Conservation (phyloP, 2,329 filamentous ascomycete species). For the Chalara sp. region DNA sequence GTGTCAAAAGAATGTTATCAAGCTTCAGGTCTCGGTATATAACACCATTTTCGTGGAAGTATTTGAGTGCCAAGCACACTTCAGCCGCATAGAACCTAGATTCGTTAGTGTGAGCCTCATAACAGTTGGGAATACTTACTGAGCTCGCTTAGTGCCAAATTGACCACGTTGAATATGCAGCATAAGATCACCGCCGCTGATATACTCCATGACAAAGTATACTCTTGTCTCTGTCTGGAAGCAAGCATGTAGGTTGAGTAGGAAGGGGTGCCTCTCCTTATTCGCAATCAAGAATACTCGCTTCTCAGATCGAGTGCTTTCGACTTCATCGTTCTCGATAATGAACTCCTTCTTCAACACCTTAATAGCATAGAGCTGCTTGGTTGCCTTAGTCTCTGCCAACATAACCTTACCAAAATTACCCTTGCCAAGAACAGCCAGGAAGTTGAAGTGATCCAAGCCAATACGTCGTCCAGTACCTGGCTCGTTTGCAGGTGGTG, state of each 20-base stretch:
- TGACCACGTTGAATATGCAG: constrained; percentile 95
- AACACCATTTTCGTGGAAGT: constrained; percentile 98
- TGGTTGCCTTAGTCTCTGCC: constrained; percentile 88
- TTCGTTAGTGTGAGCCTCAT: constrained; percentile 5
- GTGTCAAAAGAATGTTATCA: constrained; percentile 84
- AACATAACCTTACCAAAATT: constrained; percentile 99
- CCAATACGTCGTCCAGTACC: constrained; percentile 82
- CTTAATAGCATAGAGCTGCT: constrained; percentile 95
- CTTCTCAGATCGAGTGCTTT: constrained; percentile 96
- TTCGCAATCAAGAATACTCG: constrained; percentile 95
- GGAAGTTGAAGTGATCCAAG: constrained; percentile 97
- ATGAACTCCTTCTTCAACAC: constrained; percentile 99
- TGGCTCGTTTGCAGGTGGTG: constrained; percentile 63
- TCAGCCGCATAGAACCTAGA: constrained; percentile 90
- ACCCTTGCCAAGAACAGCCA: constrained; percentile 95
- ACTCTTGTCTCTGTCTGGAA: constrained; percentile 98
- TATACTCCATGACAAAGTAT: constrained; percentile 99
- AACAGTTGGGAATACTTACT: constrained; percentile 51
- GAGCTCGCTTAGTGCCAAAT: constrained; percentile 91
- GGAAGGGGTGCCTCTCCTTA: constrained; percentile 91
- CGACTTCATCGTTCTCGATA: constrained; percentile 98
- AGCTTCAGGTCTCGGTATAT: constrained; percentile 84
- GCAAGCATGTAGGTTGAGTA: constrained; percentile 91
- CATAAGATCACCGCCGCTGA: constrained; percentile 98
- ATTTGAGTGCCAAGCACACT: constrained; percentile 94